A percentile compares a stretch with the other conserved stretches of the same genome.
These are phyloP conservation scores for Fusarium sp. DNA, from an alignment of 2,329 filamentous ascomycete genomes.

Conservation along the genomic window DNA sequence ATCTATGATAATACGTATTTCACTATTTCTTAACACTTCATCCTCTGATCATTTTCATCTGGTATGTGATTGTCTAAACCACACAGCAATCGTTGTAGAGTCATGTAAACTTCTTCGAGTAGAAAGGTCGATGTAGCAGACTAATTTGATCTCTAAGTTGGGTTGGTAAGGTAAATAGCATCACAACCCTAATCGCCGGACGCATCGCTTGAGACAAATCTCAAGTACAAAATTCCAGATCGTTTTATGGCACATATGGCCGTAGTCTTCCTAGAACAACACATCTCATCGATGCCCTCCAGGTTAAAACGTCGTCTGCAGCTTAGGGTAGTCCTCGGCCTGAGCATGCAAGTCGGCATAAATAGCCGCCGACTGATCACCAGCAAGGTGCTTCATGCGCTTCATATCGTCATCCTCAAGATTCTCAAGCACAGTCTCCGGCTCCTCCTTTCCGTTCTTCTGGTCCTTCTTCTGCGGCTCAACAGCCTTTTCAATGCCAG, in stretches of 20 bases:
- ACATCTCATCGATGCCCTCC: background rate
- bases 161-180: too few species aligned
- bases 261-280: background rate
- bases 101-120: too few species aligned
- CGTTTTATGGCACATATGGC: background rate
- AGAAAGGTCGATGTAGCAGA: too few species aligned
- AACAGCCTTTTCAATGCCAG: constrained; percentile 66
- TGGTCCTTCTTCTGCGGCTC: constrained; percentile 53
- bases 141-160: too few species aligned
- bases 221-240: background rate
- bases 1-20: too few species aligned
- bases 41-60: too few species aligned
- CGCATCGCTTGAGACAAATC: background rate
- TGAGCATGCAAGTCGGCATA: constrained; percentile 41
- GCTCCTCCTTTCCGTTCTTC: constrained; percentile 59
- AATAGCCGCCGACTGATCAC: constrained; percentile 55
- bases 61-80: too few species aligned
- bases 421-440: constrained; percentile 77
- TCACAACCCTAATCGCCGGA: background rate
- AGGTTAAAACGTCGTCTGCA: constrained; percentile 46
- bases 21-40: too few species aligned
- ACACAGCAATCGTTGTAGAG: too few species aligned
- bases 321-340: constrained; percentile 44
- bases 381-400: constrained; percentile 66
- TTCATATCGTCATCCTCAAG: constrained; percentile 79